Evolutionary conservation across 2,329 filamentous ascomycete genomes (phyloP).

Genomic region (Cordyceps sp.): DNA sequence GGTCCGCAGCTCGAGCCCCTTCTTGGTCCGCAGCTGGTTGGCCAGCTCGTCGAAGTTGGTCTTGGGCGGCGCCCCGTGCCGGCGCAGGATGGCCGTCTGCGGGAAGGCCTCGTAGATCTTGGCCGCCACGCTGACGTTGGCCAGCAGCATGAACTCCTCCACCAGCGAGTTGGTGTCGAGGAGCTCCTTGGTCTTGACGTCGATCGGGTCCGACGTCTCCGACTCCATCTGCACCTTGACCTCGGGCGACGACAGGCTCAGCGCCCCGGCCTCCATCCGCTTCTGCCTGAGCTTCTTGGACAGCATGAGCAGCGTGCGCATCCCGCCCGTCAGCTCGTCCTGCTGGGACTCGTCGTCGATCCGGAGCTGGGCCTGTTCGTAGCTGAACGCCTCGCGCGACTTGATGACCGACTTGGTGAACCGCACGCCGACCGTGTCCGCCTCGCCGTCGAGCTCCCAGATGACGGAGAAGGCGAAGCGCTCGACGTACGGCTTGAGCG

Average conservation of each 20-base stretch:
- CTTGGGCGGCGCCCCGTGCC: conserved; percentile 82
- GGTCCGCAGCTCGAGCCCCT: conserved; percentile 59
- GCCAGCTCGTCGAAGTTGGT: conserved; percentile 92
- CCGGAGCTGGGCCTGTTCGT: conserved; percentile 85
- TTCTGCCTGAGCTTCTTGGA: conserved; percentile 90
- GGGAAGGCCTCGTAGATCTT: conserved; percentile 87
- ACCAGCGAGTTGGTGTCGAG: conserved; percentile 95
- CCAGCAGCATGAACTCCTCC: conserved; percentile 98
- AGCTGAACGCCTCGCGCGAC: conserved; percentile 92
- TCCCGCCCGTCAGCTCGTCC: conserved; percentile 78
- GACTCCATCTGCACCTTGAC: conserved; percentile 91
- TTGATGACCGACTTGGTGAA: conserved; percentile 98
- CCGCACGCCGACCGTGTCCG: conserved; percentile 66
- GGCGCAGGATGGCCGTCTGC: conserved; percentile 83
- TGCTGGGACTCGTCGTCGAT: conserved; percentile 81
- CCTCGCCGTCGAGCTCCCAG: conserved; percentile 77
- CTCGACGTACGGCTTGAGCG: conserved; percentile 94
- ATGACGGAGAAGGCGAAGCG: conserved; percentile 72
- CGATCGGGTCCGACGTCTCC: conserved; percentile 88
- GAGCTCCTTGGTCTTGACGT: conserved; percentile 87
- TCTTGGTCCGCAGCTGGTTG: conserved; percentile 80
- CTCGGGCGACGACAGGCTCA: conserved; percentile 95
- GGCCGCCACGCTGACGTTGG: conserved; percentile 84
- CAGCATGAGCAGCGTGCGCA: conserved; percentile 71
- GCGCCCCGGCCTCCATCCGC: conserved; percentile 86